phyloP scores from a whole-genome alignment of 2,329 filamentous ascomycete genomes.

The Neopestalotiopsis clavispora region DNA sequence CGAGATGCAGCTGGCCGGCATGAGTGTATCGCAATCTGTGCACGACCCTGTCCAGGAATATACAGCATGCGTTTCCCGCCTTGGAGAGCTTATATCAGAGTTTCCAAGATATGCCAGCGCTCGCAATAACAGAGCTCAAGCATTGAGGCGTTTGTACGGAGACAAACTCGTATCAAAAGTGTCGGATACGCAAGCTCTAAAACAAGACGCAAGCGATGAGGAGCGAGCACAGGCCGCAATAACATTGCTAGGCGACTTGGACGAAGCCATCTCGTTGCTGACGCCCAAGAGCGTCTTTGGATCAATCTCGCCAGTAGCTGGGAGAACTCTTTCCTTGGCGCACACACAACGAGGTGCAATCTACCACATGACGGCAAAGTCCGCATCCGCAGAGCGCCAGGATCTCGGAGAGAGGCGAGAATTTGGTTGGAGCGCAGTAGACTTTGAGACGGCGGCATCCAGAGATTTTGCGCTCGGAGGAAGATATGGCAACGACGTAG shows the following conservation, averaged over 20 bases:
- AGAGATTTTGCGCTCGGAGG: conserved; percentile 68
- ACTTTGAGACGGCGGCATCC: conserved; percentile 67
- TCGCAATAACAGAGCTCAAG: conserved; percentile 76
- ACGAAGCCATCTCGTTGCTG: conserved; percentile 62
- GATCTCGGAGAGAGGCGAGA: conserved; percentile 50
- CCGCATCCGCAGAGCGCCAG: conserved; percentile 41
- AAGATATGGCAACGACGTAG: conserved; percentile 68
- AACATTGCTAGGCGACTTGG: conserved; percentile 57
- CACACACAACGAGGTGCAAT: conserved; percentile 74
- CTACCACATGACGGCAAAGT: conserved; percentile 63
- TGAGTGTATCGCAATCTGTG: conserved; percentile 38
- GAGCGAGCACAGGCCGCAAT: conserved; percentile 46
- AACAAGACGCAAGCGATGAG: conserved; percentile 39
- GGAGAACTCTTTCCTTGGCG: conserved; percentile 69
- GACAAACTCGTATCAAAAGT: conserved; percentile 59
- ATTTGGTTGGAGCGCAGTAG: conserved; percentile 53
- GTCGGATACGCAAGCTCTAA: conserved; percentile 44
- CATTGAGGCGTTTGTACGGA: conserved; percentile 65
- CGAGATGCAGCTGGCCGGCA: conserved; percentile 56
- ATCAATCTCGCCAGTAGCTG: conserved; percentile 66
- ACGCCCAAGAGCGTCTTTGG: conserved; percentile 55
- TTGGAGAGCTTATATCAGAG: conserved; percentile 61
- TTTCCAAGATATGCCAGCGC: conserved; percentile 73
- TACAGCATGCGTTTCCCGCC: conserved; percentile 47
- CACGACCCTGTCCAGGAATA: conserved; percentile 51